Base-by-base conservation (phyloP, 768 basidiomycete species). In the Suillus decipiens region DNA sequence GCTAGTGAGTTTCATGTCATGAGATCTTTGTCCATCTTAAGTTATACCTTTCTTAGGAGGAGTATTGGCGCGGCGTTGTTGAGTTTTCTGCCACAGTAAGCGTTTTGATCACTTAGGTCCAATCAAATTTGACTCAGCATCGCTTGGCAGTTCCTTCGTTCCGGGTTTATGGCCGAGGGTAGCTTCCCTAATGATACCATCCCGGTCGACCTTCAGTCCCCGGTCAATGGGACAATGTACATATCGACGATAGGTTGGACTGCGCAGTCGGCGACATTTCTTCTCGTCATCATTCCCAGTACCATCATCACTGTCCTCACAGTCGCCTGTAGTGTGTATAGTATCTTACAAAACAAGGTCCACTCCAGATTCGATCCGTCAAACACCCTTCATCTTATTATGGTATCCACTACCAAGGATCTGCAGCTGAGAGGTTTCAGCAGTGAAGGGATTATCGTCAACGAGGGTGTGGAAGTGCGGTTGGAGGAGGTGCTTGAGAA, bases 21-120 rank as follows among this genome's bases (percentile, higher is more conserved):
- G 0, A 19, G 15, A 22, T 8, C 22, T 1, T 24, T 5, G 5
- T n/a, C 11, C 22, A 2, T 17, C 11, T n/a, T 9, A 17, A 39
- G 39, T 39, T 39, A 6, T 6, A 5, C 5, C 39, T 39, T 39
- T 39, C 39, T 39, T 39, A 67, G 66, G 68, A 61, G 55, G 45
- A 59, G 4, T 67, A 65, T 28, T 67, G 66, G 66, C 58, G 51
- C 0, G 68, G 69, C 34, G 59, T 70, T 12, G 47, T 65, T 22
- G 69, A 69, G 12, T 69, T 67, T 36, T 36, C 34, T 36, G 34
- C 34, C 8, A 36, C 34, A 36, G 34, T 36, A 9, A 36, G 34
- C 0, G 6, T 36, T 36, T 9, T 36, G 6, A 36, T 36, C 9
- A 7, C 34, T 36, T 22, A 10, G 11, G n/a, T n/a, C 43, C 4